These are phyloP conservation scores for Diutina siamensis DNA, from an alignment of 1,139 yeast species.

Conservation along the genomic window DNA sequence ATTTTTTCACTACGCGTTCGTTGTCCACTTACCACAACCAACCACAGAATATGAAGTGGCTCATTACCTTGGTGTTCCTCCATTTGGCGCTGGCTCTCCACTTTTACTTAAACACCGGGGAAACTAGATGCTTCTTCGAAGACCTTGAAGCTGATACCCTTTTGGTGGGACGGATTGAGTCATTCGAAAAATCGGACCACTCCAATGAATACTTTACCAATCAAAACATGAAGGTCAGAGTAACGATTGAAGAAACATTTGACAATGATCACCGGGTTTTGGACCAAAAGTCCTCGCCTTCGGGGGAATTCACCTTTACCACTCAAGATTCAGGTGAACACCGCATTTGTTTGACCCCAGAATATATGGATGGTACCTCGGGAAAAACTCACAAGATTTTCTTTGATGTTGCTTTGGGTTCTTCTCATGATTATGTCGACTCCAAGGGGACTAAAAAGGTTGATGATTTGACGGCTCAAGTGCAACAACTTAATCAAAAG, in stretches of 20 bases:
- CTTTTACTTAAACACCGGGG: constrained; percentile 48
- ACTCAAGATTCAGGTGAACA: constrained; percentile 68
- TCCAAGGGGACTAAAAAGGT: constrained; percentile 38
- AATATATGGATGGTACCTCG: constrained; percentile 33
- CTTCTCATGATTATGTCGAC: constrained; percentile 39
- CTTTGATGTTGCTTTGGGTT: constrained; percentile 37
- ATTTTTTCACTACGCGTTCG: neutral
- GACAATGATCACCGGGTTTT: constrained; percentile 60
- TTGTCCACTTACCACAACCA: neutral
- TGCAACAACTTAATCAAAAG: constrained; percentile 41
- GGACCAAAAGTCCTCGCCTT: constrained; percentile 46
- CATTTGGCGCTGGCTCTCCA: constrained; percentile 21
- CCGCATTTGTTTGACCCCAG: constrained; percentile 57
- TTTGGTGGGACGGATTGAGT: constrained; percentile 50
- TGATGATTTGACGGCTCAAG: constrained; percentile 38
- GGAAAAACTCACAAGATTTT: constrained; percentile 29
- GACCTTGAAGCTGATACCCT: constrained; percentile 51
- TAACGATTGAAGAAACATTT: constrained; percentile 50
- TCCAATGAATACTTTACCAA: constrained; percentile 33
- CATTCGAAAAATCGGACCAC: constrained; percentile 30
- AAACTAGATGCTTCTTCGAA: constrained; percentile 52
- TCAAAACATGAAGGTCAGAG: constrained; percentile 29
- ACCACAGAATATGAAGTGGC: constrained; percentile 7
- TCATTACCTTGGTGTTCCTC: constrained; percentile 9
- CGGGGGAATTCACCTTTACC: constrained; percentile 57